Evolutionary conservation across 345 rosid genomes (phyloP).

Genomic region (Pugionium dolabratum): DNA sequence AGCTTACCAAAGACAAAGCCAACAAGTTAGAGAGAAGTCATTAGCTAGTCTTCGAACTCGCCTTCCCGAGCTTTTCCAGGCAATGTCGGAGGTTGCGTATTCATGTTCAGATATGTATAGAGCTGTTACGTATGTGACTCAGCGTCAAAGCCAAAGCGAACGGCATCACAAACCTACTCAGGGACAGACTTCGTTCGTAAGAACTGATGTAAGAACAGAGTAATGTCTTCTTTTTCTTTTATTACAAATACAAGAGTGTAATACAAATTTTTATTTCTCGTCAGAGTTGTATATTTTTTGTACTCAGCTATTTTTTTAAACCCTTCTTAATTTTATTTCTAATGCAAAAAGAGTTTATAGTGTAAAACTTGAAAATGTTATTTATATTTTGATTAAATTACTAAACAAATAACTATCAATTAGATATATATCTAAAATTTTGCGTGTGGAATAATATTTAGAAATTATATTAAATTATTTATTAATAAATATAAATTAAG

Average conservation of each 20-base stretch:
- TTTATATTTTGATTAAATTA: too few relatives aligned
- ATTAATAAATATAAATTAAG: too few relatives aligned
- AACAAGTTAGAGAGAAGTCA: conserved; percentile 87
- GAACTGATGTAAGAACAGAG: conserved; percentile 18
- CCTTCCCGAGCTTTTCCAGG: conserved; percentile 72
- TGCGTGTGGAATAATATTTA: too few relatives aligned
- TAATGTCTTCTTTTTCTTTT: conserved; percentile 17
- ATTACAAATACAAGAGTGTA: conserved; percentile 6
- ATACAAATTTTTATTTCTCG: too few relatives aligned
- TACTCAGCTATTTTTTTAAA: too few relatives aligned
- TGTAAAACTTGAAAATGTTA: too few relatives aligned
- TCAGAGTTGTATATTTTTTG: too few relatives aligned
- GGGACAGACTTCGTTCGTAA: conserved; percentile 25
- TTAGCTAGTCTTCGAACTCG: conserved; percentile 63
- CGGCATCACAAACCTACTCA: conserved; percentile 35
- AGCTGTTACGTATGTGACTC: conserved; percentile 28
- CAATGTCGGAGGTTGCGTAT: conserved; percentile 52
- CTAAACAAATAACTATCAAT: too few relatives aligned
- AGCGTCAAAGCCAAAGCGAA: conserved; percentile 39
- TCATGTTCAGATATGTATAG: conserved; percentile 54
- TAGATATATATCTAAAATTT: too few relatives aligned
- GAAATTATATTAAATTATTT: too few relatives aligned
- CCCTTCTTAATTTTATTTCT: too few relatives aligned
- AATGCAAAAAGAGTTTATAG: too few relatives aligned
- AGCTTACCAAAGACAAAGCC: conserved; percentile 52